Evolutionary conservation across 2,329 filamentous ascomycete genomes (phyloP).

Genomic region (Pseudodiploospora longispora): DNA sequence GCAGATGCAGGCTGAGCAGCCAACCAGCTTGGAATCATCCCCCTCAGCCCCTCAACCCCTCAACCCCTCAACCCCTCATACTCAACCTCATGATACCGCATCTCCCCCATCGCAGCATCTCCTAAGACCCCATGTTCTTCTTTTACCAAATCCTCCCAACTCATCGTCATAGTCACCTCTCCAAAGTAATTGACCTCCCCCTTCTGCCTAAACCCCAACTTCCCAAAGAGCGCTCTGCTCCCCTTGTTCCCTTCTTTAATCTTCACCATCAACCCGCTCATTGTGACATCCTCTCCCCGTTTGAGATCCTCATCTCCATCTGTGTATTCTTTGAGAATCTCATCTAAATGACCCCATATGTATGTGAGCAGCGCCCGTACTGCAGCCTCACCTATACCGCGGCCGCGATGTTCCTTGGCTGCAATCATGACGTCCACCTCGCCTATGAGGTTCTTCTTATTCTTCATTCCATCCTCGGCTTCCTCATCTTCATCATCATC

Average conservation of each 20-base stretch:
- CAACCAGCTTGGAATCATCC: neutral
- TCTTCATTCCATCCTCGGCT: slow-evolving; percentile 13
- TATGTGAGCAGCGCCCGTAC: slow-evolving; percentile 64
- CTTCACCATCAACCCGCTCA: slow-evolving; percentile 43
- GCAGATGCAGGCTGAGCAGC: too few species aligned
- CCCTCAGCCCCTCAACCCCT: neutral
- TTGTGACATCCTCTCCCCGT: neutral
- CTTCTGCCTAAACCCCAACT: slow-evolving; percentile 43
- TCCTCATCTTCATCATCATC: slow-evolving; percentile 36
- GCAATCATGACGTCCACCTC: slow-evolving; percentile 90
- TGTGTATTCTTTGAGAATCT: slow-evolving; percentile 44
- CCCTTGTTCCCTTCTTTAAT: slow-evolving; percentile 48
- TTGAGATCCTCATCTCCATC: slow-evolving; percentile 8
- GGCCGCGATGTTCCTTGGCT: slow-evolving; percentile 42
- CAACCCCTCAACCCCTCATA: slow-evolving; percentile 11
- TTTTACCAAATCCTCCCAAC: slow-evolving; percentile 18
- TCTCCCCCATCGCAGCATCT: slow-evolving; percentile 15
- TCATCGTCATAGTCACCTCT: slow-evolving; percentile 44
- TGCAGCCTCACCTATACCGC: slow-evolving; percentile 57
- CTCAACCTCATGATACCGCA: slow-evolving; percentile 14
- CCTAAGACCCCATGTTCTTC: slow-evolving; percentile 6
- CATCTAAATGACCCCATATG: slow-evolving; percentile 42
- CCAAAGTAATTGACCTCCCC: slow-evolving; percentile 52
- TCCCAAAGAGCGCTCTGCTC: slow-evolving; percentile 43
- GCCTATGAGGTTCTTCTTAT: slow-evolving; percentile 39